Conservation (phyloP, 345 rosid genomes). For the Brassica nigra region DNA sequence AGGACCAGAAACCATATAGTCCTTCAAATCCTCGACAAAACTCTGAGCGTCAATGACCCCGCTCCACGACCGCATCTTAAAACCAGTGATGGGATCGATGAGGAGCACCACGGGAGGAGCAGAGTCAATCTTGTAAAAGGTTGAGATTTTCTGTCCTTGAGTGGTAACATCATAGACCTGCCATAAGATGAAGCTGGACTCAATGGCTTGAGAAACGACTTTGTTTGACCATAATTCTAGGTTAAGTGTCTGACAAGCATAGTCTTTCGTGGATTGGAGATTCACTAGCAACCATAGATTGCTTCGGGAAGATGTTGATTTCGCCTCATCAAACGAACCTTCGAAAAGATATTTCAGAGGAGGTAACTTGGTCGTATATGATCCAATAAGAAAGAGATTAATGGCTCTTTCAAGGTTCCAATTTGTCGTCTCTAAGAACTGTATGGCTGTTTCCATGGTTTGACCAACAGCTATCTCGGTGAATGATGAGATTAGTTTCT, state of each 20-base stretch:
- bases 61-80: slow-evolving; percentile 75
- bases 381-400: slow-evolving; percentile 12
- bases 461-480: slow-evolving; percentile 23
- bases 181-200: slow-evolving; percentile 71
- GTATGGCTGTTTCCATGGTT: slow-evolving; percentile 18
- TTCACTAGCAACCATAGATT: slow-evolving; percentile 82
- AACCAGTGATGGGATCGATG: slow-evolving; percentile 87
- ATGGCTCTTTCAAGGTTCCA: slow-evolving; percentile 22
- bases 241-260: slow-evolving; percentile 78
- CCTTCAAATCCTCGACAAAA: slow-evolving; percentile 74
- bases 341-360: slow-evolving; percentile 44
- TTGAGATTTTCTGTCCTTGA: slow-evolving; percentile 77
- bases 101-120: slow-evolving; percentile 70
- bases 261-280: slow-evolving; percentile 72
- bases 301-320: slow-evolving; percentile 56
- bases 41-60: slow-evolving; percentile 82
- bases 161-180: slow-evolving; percentile 50
- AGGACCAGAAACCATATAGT: slow-evolving; percentile 69
- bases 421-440: slow-evolving; percentile 41
- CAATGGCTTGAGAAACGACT: slow-evolving; percentile 64
- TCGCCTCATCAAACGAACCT: slow-evolving; percentile 80
- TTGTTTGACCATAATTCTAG: slow-evolving; percentile 90
- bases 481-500: slow-evolving; percentile 9
- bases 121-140: slow-evolving; percentile 63
- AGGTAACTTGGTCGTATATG: not conserved